phyloP scores from a whole-genome alignment of 1,284 basidiomycete species.

The Malassezia vespertilionis region DNA sequence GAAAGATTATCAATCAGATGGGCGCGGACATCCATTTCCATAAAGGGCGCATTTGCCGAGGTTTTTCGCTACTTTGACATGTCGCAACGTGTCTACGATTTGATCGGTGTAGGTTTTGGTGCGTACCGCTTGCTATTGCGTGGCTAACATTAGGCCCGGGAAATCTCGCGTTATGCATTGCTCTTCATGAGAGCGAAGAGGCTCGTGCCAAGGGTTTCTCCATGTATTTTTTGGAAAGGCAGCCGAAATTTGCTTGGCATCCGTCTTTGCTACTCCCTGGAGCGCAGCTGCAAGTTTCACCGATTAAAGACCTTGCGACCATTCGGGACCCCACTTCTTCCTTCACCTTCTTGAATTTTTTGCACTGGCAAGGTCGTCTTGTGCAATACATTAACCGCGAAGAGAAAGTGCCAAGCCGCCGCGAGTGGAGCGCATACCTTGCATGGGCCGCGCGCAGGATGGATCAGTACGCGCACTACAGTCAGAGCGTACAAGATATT shows the following conservation, averaged over 20 bases:
- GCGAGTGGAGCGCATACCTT: conserved; percentile 46
- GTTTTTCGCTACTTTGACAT: too few relatives aligned
- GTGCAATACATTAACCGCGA: conserved; percentile 45
- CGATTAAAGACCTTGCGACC: conserved; percentile 43
- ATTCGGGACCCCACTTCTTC: conserved; percentile 45
- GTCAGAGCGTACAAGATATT: conserved; percentile 33
- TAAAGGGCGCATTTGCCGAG: too few relatives aligned
- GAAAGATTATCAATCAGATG: too few relatives aligned
- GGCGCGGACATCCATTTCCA: too few relatives aligned
- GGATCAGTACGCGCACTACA: conserved; percentile 31
- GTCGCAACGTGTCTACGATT: conserved; percentile 1
- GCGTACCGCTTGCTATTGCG: conserved; percentile 13
- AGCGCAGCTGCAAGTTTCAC: conserved; percentile 45
- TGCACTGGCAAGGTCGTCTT: conserved; percentile 38
- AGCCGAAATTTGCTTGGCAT: conserved; percentile 44
- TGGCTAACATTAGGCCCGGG: conserved; percentile 45
- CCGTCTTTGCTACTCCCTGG: conserved; percentile 42
- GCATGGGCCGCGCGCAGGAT: conserved; percentile 42
- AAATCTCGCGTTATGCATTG: conserved; percentile 41
- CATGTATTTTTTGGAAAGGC: conserved; percentile 35
- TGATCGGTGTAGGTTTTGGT: conserved; percentile 5
- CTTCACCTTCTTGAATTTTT: conserved; percentile 43
- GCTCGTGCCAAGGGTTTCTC: conserved; percentile 25
- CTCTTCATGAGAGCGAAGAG: conserved; percentile 35
- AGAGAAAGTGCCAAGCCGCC: conserved; percentile 36